phyloP scores from a whole-genome alignment of 106 monocot genomes.

The Dendrobium officinale region DNA sequence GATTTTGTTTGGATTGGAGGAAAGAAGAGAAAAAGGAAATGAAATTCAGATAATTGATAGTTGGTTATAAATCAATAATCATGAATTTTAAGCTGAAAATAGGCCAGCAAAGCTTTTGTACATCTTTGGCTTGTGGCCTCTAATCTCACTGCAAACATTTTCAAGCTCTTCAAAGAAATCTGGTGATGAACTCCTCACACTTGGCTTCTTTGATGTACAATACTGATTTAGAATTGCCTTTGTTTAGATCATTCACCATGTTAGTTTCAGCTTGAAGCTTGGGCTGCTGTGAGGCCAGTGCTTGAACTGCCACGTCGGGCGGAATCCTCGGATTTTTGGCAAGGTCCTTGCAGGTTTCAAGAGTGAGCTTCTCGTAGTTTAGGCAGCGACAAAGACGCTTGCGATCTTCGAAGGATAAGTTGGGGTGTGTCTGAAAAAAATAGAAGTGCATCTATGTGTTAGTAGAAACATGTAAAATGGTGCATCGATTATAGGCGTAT shows the following conservation, averaged over 20 bases:
- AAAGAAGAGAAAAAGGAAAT: too few species aligned
- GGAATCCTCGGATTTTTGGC: slow-evolving; percentile 87
- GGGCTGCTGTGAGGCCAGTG: slow-evolving; percentile 53
- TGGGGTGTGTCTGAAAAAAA: slow-evolving; percentile 57
- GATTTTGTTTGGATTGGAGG: too few species aligned
- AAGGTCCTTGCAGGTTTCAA: slow-evolving; percentile 74
- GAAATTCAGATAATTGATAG: too few species aligned
- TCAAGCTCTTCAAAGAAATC: slow-evolving; percentile 38
- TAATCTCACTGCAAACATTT: slow-evolving; percentile 74
- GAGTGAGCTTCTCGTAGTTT: slow-evolving; percentile 84
- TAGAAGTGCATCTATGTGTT: neutral
- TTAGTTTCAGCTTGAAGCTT: slow-evolving; percentile 16
- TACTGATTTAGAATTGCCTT: neutral
- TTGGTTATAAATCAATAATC: neutral
- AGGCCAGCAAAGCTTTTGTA: slow-evolving; percentile 53
- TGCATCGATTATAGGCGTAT: too few species aligned
- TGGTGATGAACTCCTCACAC: neutral
- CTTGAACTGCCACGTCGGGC: slow-evolving; percentile 68
- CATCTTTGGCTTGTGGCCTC: slow-evolving; percentile 73
- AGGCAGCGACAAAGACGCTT: slow-evolving; percentile 66
- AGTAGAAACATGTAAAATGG: too few species aligned
- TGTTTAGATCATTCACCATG: neutral
- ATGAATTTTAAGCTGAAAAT: neutral
- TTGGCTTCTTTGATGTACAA: neutral
- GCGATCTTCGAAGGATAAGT: slow-evolving; percentile 50